phyloP scores from a whole-genome alignment of 1,139 yeast species.

The Zygoascus meyerae region DNA sequence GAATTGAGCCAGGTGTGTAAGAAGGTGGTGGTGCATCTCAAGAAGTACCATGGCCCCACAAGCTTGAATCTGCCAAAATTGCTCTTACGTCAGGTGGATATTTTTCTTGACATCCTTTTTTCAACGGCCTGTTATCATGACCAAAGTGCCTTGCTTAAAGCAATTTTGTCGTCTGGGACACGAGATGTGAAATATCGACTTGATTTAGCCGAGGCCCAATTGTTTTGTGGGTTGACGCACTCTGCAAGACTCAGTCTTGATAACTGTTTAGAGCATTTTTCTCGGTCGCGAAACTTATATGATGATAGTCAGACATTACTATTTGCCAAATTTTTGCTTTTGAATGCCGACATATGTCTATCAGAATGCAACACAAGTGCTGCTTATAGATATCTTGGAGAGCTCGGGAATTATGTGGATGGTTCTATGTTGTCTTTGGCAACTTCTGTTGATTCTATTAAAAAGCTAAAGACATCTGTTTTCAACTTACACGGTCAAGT shows the following conservation, averaged over 20 bases:
- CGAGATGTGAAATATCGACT: neutral
- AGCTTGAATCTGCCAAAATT: neutral
- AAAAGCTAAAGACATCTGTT: neutral
- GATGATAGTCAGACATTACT: neutral
- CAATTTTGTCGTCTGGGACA: neutral
- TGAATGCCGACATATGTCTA: constrained; percentile 1
- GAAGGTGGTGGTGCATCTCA: neutral
- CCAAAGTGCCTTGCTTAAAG: neutral
- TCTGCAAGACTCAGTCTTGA: neutral
- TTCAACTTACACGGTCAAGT: constrained; percentile 4
- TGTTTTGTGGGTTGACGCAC: neutral
- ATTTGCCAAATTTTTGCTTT: constrained; percentile 1
- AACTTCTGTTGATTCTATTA: neutral
- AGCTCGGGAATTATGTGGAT: constrained; percentile 2
- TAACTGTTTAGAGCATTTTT: neutral
- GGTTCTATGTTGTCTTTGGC: neutral
- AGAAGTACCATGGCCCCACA: constrained; percentile 1
- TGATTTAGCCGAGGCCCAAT: constrained; percentile 4
- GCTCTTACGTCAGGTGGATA: constrained; percentile 1
- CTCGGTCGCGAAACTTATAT: neutral
- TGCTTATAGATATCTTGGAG: constrained; percentile 3
- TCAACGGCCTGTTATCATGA: constrained; percentile 7
- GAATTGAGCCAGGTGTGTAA: neutral
- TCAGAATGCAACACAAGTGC: constrained; percentile 2
- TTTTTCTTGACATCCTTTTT: constrained; percentile 1